Conservation (phyloP, 768 basidiomycete genomes). For the Udeniomyces megalosporus region DNA sequence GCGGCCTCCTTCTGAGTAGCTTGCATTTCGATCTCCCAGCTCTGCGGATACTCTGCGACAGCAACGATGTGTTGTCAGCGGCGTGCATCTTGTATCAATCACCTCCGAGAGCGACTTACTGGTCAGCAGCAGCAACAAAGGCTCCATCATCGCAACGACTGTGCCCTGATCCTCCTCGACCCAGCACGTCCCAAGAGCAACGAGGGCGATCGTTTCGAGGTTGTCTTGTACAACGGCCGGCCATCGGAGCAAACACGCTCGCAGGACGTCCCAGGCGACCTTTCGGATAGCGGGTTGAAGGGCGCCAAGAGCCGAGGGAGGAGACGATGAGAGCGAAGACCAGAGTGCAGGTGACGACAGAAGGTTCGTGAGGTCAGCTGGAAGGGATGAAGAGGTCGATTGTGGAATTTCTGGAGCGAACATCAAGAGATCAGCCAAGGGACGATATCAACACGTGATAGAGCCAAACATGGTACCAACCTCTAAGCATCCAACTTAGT, state of each 20-base stretch:
- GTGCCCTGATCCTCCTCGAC: constrained; percentile 46
- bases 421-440: neutral
- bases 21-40: constrained; percentile 39
- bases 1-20: constrained; percentile 24
- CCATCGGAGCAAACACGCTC: neutral
- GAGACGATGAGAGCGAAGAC: constrained; percentile 29
- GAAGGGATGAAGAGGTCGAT: constrained; percentile 5
- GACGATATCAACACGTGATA: neutral
- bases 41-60: constrained; percentile 42
- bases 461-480: neutral
- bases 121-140: constrained; percentile 52
- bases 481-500: constrained; percentile 23
- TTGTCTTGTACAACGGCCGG: constrained; percentile 19
- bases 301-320: constrained; percentile 36
- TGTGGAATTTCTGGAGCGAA: neutral
- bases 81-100: too few species aligned
- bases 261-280: constrained; percentile 41
- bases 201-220: constrained; percentile 37
- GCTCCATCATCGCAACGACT: constrained; percentile 59
- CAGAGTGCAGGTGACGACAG: constrained; percentile 46
- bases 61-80: neutral
- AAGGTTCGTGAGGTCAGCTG: constrained; percentile 39
- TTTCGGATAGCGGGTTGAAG: constrained; percentile 57
- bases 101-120: constrained; percentile 27
- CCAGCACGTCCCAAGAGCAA: constrained; percentile 31